Percentiles rank a stretch among this genome's conserved stretches.
Evolutionary conservation across 208 protist genomes (phyloP).

Genomic region (Trypanosoma platydactyli): DNA sequence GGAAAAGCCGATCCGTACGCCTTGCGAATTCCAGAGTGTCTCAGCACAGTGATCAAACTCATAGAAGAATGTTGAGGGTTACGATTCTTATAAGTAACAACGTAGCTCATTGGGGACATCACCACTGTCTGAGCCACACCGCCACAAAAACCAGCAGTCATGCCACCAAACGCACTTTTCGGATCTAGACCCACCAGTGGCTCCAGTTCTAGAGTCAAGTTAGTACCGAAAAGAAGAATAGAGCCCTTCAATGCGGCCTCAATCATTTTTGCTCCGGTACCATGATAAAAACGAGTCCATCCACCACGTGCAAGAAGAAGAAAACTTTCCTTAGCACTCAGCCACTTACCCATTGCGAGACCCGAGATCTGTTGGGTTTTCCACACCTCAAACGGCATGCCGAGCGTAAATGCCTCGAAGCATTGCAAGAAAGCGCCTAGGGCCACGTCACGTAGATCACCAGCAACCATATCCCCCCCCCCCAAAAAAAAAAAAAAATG

Average conservation of each 20-base stretch:
- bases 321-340: conserved; percentile 20
- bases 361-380: conserved; percentile 31
- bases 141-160: conserved; percentile 35
- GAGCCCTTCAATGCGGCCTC: conserved; percentile 41
- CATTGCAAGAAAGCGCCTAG: conserved; percentile 35
- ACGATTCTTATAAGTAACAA: conserved; percentile 38
- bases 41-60: conserved; percentile 19
- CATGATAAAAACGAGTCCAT: conserved; percentile 31
- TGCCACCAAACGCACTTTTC: conserved; percentile 27
- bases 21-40: conserved; percentile 18
- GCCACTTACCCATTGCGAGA: conserved; percentile 22
- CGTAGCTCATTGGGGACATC: conserved; percentile 38
- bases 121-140: conserved; percentile 33
- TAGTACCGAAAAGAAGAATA: conserved; percentile 44
- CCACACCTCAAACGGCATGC: conserved; percentile 51
- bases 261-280: conserved; percentile 38
- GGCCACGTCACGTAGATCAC: conserved; percentile 33
- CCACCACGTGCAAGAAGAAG: conserved; percentile 16
- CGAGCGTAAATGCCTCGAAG: conserved; percentile 34
- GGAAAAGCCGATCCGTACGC: conserved; percentile 24
- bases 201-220: conserved; percentile 29
- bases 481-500: conserved; percentile 16
- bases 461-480: conserved; percentile 13
- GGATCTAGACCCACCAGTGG: conserved; percentile 24
- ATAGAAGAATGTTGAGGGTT: conserved; percentile 19